phyloP scores from a whole-genome alignment of 2,329 filamentous ascomycete genomes.

The Fusarium nodosum region DNA sequence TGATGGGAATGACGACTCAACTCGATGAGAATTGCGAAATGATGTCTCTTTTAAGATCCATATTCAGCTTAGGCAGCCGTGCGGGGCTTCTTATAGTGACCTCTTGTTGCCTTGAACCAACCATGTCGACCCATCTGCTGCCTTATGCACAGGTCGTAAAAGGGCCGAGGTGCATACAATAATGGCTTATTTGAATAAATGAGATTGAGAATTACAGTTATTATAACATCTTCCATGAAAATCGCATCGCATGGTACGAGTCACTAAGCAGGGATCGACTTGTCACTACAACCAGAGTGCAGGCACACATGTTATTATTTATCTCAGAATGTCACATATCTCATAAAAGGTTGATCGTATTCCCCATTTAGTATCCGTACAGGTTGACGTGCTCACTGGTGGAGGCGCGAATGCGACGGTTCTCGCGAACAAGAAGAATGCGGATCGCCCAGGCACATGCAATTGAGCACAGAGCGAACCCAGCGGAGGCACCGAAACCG shows the following conservation, averaged over 20 bases:
- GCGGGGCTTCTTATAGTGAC: slow-evolving; percentile 18
- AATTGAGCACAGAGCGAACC: slow-evolving; percentile 56
- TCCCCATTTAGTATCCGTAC: slow-evolving; percentile 53
- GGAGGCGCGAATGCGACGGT: slow-evolving; percentile 56
- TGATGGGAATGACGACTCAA: background rate
- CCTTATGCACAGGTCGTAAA: background rate
- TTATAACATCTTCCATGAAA: too few species aligned
- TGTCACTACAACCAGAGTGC: background rate
- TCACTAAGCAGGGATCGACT: background rate
- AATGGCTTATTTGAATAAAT: background rate
- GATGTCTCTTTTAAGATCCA: slow-evolving; percentile 2
- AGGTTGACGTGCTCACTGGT: slow-evolving; percentile 54
- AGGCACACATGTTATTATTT: background rate
- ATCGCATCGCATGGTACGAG: background rate
- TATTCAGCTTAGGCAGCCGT: slow-evolving; percentile 22
- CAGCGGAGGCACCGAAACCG: slow-evolving; percentile 60
- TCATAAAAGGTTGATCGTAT: background rate
- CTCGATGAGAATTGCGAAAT: too few species aligned
- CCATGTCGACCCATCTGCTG: background rate
- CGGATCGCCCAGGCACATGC: slow-evolving; percentile 60
- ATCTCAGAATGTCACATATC: background rate
- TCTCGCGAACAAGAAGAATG: slow-evolving; percentile 57
- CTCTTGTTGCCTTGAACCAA: background rate
- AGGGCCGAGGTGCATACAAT: background rate
- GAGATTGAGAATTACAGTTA: too few species aligned